Evolutionary conservation across 768 basidiomycete genomes (phyloP).

Genomic region (Boletus pseudopeckii): DNA sequence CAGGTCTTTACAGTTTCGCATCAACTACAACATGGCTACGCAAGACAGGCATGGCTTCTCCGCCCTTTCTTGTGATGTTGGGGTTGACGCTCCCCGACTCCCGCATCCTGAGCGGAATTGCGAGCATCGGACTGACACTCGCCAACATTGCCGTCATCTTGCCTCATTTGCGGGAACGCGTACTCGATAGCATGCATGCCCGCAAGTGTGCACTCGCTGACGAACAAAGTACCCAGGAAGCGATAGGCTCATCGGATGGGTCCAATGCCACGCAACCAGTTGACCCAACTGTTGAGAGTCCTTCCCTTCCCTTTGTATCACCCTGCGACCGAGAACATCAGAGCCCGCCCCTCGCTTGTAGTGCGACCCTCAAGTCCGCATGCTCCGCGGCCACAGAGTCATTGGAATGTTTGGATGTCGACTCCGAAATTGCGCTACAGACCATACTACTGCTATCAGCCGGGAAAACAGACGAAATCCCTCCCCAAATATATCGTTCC

Average conservation of each 20-base stretch:
- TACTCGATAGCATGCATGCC: conserved; percentile 10
- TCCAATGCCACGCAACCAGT: not conserved
- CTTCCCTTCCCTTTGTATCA: not conserved
- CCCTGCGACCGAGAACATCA: not conserved
- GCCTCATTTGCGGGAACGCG: conserved; percentile 22
- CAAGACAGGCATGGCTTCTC: conserved; percentile 22
- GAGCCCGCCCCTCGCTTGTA: not conserved
- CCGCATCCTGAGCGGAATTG: conserved; percentile 24
- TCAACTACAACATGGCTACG: conserved; percentile 21
- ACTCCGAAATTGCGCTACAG: not conserved
- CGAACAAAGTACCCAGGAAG: not conserved
- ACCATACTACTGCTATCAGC: not conserved
- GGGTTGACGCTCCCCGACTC: conserved; percentile 27
- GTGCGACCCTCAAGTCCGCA: not conserved
- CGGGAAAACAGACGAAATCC: not conserved
- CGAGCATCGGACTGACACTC: conserved; percentile 26
- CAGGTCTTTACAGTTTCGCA: conserved; percentile 27
- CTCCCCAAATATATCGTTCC: not conserved
- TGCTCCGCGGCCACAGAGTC: not conserved
- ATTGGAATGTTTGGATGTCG: not conserved
- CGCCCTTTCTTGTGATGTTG: conserved; percentile 22
- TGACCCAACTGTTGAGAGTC: not conserved
- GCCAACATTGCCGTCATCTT: conserved; percentile 23
- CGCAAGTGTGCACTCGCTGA: not conserved
- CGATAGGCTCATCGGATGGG: not conserved